phyloP scores from a whole-genome alignment of 305 asterid genomes.

The Galium porrigens region DNA sequence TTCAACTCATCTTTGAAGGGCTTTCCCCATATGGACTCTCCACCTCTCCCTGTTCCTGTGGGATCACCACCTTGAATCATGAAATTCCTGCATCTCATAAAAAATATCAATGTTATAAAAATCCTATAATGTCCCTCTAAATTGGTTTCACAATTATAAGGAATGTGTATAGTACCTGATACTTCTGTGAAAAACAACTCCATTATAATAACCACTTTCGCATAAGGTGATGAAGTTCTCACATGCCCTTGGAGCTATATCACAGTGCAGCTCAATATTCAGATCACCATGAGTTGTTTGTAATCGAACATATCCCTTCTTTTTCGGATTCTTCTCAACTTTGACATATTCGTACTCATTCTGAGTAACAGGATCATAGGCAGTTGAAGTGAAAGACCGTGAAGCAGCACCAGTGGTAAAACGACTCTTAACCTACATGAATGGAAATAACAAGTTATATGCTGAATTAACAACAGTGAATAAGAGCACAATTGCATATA shows the following conservation, averaged over 20 bases:
- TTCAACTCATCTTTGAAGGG: constrained; percentile 76
- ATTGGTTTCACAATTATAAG: neutral
- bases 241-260: constrained; percentile 79
- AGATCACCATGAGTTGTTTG: constrained; percentile 93
- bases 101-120: constrained; percentile 8
- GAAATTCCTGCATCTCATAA: constrained; percentile 51
- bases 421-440: constrained; percentile 77
- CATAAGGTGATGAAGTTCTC: constrained; percentile 80
- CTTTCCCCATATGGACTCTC: constrained; percentile 84
- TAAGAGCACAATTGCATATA: neutral
- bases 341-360: constrained; percentile 77
- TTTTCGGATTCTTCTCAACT: constrained; percentile 92
- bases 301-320: constrained; percentile 73
- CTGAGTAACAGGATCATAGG: constrained; percentile 72
- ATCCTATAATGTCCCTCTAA: neutral
- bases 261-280: constrained; percentile 96
- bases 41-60: constrained; percentile 83
- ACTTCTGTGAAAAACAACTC: constrained; percentile 77
- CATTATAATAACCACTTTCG: constrained; percentile 84
- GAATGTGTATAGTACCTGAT: constrained; percentile 42
- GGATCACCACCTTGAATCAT: constrained; percentile 99
- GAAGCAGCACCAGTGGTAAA: constrained; percentile 93
- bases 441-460: constrained; percentile 6
- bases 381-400: constrained; percentile 89
- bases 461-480: neutral